Percentiles rank a stretch among this genome's conserved stretches.
phyloP scores from a whole-genome alignment of 2,329 filamentous ascomycete genomes.

The Sclerotinia minor region DNA sequence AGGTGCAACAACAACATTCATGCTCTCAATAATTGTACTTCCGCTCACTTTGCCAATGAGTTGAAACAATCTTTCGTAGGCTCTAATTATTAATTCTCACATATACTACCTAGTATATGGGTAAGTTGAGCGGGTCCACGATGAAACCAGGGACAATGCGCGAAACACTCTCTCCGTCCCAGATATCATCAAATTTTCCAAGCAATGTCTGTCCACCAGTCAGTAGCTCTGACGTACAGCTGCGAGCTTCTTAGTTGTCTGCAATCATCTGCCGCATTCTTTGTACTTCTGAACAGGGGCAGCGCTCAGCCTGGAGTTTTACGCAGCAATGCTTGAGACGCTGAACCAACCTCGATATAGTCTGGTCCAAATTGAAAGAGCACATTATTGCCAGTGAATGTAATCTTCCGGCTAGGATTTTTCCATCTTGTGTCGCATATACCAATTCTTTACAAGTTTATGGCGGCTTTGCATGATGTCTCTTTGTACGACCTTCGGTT shows the following conservation, averaged over 20 bases:
- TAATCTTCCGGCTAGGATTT: not conserved
- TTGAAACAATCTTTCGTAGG: not conserved
- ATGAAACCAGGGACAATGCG: conserved; percentile 25
- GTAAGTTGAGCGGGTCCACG: conserved; percentile 14
- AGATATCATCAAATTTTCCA: conserved; percentile 18
- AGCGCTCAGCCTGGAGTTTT: conserved; percentile 9
- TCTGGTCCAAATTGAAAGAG: conserved; percentile 1
- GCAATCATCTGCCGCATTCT: conserved; percentile 6
- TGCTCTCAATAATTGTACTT: not conserved
- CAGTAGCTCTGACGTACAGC: not conserved
- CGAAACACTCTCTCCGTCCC: conserved; percentile 22
- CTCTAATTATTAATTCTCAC: conserved; percentile 1
- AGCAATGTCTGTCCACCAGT: conserved; percentile 14
- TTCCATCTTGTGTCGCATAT: conserved; percentile 1
- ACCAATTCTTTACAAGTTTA: not conserved
- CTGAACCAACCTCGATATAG: conserved; percentile 9
- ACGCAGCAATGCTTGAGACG: conserved; percentile 18
- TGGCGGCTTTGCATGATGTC: conserved; percentile 6
- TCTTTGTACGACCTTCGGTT: conserved; percentile 4
- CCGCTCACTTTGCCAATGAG: not conserved
- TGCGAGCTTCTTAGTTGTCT: not conserved
- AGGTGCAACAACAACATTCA: not conserved
- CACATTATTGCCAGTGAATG: conserved; percentile 6
- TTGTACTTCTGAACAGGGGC: conserved; percentile 3
- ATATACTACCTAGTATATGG: not conserved